Evolutionary conservation across 1,284 basidiomycete genomes (phyloP), one percentile per base, ranked within the genome.

Genomic region (Ceratobasidium sp.): DNA sequence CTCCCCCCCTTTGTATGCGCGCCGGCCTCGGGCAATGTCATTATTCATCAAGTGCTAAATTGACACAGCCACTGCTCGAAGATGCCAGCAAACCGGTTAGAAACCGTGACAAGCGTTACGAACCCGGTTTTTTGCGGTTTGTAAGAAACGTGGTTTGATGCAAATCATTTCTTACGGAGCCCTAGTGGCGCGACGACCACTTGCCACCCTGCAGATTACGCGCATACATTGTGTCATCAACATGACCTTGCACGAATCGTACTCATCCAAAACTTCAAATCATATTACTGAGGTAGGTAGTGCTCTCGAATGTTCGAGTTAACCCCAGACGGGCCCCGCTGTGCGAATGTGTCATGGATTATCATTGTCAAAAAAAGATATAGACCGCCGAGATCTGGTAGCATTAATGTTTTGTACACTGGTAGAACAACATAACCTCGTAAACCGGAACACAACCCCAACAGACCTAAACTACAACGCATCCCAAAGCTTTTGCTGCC

Each of bases 401-500:
- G 4, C 36, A 41, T 41, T 41, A 41, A 11, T 11, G 11, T 41
- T 41, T 41, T 41, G 36, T 41, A 41, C 36, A 41, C 6, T 64
- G 36, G 31, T 41, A 47, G 50, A 36, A 65, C 44, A 19, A 33
- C 22, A 50, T 31, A 60, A 48, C 24, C 1, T 3, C n/a, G 48
- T 8, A 67, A 31, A 48, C n/a, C 36, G 11, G 36, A 41, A 41
- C 36, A 41, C 36, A 41, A 24, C n/a, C 29, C 33, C 15, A 57
- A 51, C 50, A 57, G 29, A 22, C 27, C 56, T 15, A 53, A 15
- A 27, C 64, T 76, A 78, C 71, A 78, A 72, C 22, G 76, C 48
- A 64, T 77, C 78, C 78, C 76, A 77, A 24, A 78, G 66, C 64
- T 73, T 75, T 56, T 78, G 77, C 74, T 73, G 75, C 33, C 71